Evolutionary conservation across 2,329 filamentous ascomycete species (phyloP).

Genomic region (Aspergillus tamarii): DNA sequence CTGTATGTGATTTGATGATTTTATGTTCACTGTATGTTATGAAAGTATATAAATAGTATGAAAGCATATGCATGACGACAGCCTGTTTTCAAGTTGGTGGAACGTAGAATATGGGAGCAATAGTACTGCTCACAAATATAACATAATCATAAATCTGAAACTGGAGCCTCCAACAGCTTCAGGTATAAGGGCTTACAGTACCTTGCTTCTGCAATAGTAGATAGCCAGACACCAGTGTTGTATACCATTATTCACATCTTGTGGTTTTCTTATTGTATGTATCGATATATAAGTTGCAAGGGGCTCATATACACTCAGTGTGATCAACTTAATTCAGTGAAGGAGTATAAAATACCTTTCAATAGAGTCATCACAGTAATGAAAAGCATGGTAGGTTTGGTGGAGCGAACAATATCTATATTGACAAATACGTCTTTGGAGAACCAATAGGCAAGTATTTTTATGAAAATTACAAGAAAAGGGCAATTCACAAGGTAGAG

Average conservation of each 20-base stretch:
- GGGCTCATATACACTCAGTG: no score
- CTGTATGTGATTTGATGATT: neutral
- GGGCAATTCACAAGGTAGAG: neutral
- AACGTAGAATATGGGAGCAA: neutral
- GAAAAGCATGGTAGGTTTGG: no score
- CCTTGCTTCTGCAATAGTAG: rapidly evolving
- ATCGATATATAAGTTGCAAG: no score
- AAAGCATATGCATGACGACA: neutral
- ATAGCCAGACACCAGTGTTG: no score
- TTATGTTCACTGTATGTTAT: neutral
- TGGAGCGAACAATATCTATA: neutral
- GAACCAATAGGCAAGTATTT: neutral
- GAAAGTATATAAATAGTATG: neutral
- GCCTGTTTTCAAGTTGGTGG: neutral
- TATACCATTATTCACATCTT: no score
- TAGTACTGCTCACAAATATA: no score
- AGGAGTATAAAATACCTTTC: no score
- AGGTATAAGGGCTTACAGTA: no score
- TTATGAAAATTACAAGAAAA: neutral
- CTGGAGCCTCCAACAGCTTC: no score
- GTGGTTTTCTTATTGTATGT: neutral
- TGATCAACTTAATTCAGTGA: no score
- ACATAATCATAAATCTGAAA: no score
- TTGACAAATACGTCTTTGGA: neutral
- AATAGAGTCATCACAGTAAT: no score